phyloP scores from a whole-genome alignment of 805 yeast genomes.

The Candida ovalis region DNA sequence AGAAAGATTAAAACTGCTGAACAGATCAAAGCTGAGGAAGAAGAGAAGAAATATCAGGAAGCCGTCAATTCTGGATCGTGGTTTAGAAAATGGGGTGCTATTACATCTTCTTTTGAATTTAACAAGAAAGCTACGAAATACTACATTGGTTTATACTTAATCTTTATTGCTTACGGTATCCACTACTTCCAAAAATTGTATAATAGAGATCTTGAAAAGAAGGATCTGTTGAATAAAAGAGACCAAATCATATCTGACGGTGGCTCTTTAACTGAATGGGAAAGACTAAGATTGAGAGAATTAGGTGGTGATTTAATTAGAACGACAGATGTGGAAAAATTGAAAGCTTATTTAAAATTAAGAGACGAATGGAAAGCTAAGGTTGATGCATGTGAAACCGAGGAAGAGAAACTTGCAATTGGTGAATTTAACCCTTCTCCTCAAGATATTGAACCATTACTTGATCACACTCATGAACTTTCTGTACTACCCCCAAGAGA shows the following conservation, averaged over 20 bases:
- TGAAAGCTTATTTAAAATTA: constrained; percentile 56
- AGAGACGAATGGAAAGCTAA: constrained; percentile 31
- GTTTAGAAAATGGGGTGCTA: constrained; percentile 49
- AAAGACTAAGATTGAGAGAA: constrained; percentile 57
- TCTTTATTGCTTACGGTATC: constrained; percentile 55
- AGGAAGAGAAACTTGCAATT: constrained; percentile 14
- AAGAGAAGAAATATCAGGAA: constrained; percentile 27
- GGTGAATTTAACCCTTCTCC: constrained; percentile 34
- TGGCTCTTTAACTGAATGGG: constrained; percentile 53
- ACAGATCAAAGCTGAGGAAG: constrained; percentile 27
- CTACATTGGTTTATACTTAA: constrained; percentile 56
- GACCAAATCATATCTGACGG: constrained; percentile 24
- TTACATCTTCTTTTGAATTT: constrained; percentile 51
- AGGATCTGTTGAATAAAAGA: constrained; percentile 26
- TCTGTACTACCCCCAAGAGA: constrained; percentile 69
- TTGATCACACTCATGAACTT: constrained; percentile 28
- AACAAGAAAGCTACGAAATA: constrained; percentile 60
- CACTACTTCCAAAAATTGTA: constrained; percentile 65
- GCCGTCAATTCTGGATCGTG: constrained; percentile 32
- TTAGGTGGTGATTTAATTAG: constrained; percentile 53
- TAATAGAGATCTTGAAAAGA: constrained; percentile 58
- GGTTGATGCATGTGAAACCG: constrained; percentile 8
- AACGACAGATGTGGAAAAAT: constrained; percentile 59
- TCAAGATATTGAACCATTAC: constrained; percentile 27
- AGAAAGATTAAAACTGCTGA: constrained; percentile 27